Base-by-base conservation (phyloP, 2,329 filamentous ascomycete species). In the Helminthosporium solani region DNA sequence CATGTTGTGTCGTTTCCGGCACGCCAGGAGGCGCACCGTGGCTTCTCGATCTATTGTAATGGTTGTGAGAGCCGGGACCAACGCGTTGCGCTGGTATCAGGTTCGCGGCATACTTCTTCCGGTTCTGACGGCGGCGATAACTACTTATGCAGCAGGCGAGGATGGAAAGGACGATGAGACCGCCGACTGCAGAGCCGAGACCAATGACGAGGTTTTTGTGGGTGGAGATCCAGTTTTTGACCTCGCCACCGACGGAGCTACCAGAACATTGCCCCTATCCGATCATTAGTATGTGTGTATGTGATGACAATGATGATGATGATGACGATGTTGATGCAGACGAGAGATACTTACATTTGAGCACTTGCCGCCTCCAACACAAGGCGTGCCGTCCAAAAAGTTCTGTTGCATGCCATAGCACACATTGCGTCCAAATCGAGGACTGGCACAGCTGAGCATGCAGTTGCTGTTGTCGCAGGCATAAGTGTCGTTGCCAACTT, bases 361-460 rank as follows among this genome's bases (percentile, higher is more conserved):
- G 70, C 94, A 99, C 46, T 75, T 78, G 6, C 94, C 94, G 44
- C 89, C 88, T 15, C 86, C 87, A 42, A 83, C 79, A 66, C 94
- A 99, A 1, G 81, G 75, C 1, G 94, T 97, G 15, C 94, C 94
- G 65, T 99, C 94, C 23, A 97, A 76, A 72, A 95, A 97, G 72
- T 95, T 94, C 67, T 96, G 90, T 66, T 88, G 85, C 73, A 95
- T 81, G 18, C 80, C 80, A 49, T 87, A 85, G 70, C 90, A 96
- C 7, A 79, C 77, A 47, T 81, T 80, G 5, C 74, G 53, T 7
- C 82, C 82, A 47, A 91, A 85, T 46, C 82, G 75, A 3, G 88
- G 83, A 19, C 85, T 86, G 2, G 80, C 78, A 70, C 94, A 99
- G 39, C 84, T 84, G 40, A 97, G 75, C 52, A 81, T 78, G 71